Percentiles rank a stretch among this genome's conserved stretches.
These are phyloP conservation scores for Arctium lappa DNA, from an alignment of 129 eudicot genomes.

Conservation along the genomic window DNA sequence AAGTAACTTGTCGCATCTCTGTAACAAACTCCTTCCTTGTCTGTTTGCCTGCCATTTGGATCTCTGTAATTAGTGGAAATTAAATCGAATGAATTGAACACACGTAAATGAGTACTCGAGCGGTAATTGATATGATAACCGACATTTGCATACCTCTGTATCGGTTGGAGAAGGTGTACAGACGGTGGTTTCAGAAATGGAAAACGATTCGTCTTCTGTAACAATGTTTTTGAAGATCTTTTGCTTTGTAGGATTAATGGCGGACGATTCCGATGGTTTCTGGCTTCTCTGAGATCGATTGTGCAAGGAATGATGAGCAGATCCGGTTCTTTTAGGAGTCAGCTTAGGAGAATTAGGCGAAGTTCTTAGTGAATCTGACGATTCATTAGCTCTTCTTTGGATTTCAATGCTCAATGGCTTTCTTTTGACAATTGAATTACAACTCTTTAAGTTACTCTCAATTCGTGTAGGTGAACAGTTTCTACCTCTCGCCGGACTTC, in stretches of 20 bases:
- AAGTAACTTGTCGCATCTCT: conserved; percentile 77
- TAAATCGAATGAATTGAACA: background rate
- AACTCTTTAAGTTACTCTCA: conserved; percentile 44
- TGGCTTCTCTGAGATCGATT: conserved; percentile 42
- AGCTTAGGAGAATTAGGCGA: conserved; percentile 63
- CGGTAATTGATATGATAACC: background rate
- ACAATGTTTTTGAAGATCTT: conserved; percentile 23
- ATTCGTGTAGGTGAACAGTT: conserved; percentile 38
- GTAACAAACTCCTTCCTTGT: conserved; percentile 62
- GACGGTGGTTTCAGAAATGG: conserved; percentile 54
- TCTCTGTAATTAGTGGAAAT: conserved; percentile 30
- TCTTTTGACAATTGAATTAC: conserved; percentile 46
- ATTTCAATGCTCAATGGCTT: conserved; percentile 53
- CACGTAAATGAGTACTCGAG: background rate
- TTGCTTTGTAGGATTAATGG: conserved; percentile 26
- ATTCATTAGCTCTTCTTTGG: conserved; percentile 32
- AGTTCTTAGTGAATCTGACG: conserved; percentile 26
- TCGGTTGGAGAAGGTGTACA: conserved; percentile 57
- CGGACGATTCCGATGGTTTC: conserved; percentile 34
- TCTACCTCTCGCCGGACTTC: conserved; percentile 41
- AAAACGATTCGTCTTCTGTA: conserved; percentile 60
- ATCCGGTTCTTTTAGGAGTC: conserved; percentile 34
- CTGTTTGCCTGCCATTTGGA: conserved; percentile 44
- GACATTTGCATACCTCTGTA: conserved; percentile 41
- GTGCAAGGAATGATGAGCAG: conserved; percentile 20